Evolutionary conservation across 306 rosid genomes (phyloP).

Genomic region (Oemleria cerasiformis): DNA sequence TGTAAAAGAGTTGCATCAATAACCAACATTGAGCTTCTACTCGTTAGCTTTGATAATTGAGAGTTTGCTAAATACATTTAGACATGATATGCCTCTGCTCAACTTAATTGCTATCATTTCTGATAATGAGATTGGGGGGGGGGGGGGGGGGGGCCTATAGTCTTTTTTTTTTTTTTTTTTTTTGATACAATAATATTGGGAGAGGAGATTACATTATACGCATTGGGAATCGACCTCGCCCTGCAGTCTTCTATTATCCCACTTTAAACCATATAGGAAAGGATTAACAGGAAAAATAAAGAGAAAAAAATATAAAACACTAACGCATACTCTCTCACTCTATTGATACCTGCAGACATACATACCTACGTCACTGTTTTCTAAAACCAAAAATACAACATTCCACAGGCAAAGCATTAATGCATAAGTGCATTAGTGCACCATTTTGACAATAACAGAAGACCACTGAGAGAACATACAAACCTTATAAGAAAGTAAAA

Average conservation of each 20-base stretch:
- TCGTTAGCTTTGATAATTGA: neutral
- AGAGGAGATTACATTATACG: no score
- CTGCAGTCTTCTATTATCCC: no score
- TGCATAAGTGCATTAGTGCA: no score
- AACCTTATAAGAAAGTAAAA: slow-evolving; percentile 57
- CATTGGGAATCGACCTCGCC: no score
- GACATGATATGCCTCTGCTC: neutral
- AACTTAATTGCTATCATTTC: neutral
- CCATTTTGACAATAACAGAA: neutral
- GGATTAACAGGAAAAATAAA: neutral
- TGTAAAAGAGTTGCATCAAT: neutral
- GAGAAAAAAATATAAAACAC: no score
- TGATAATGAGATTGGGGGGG: neutral
- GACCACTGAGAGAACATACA: neutral
- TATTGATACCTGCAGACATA: no score
- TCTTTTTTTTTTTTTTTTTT: no score
- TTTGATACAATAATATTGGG: no score
- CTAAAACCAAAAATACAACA: neutral
- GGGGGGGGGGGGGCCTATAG: no score
- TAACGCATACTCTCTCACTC: no score
- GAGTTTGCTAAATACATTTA: neutral
- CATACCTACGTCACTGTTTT: neutral
- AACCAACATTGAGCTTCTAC: neutral
- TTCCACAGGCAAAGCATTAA: no score
- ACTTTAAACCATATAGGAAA: neutral